Conservation (phyloP, 2,329 filamentous ascomycete species). For the Thyridium curvatum region DNA sequence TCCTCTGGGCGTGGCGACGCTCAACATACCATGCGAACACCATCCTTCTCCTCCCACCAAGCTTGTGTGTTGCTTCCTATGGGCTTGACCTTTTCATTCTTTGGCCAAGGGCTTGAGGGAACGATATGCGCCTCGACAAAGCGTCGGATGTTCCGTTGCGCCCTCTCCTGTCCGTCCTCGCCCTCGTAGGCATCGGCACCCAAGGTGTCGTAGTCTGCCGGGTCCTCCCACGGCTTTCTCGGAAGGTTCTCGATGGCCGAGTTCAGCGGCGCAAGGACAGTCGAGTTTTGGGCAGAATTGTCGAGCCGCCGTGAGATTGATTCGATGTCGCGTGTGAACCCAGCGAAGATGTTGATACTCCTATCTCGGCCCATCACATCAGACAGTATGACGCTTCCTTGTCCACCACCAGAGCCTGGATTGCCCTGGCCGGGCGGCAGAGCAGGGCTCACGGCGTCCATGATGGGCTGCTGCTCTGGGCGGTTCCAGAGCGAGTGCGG, state of each 20-base stretch:
- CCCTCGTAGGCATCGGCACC: constrained; percentile 73
- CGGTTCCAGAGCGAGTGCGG: constrained; percentile 12
- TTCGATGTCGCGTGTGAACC: constrained; percentile 70
- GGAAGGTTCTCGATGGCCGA: constrained; percentile 70
- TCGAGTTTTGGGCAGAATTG: constrained; percentile 62
- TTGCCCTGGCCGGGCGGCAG: neutral
- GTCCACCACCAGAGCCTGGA: no score
- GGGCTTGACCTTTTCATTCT: constrained; percentile 59
- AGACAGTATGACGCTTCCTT: constrained; percentile 60
- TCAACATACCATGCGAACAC: constrained; percentile 56
- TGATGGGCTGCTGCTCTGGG: constrained; percentile 19
- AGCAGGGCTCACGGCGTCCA: constrained; percentile 20
- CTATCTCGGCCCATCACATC: constrained; percentile 79
- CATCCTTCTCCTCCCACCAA: constrained; percentile 75
- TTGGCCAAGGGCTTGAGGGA: constrained; percentile 66
- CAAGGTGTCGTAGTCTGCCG: constrained; percentile 61
- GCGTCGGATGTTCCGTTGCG: constrained; percentile 65
- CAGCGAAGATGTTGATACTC: constrained; percentile 77
- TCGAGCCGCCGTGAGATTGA: constrained; percentile 63
- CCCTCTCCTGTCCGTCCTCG: constrained; percentile 65
- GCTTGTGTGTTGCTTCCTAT: constrained; percentile 59
- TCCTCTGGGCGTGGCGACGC: no score
- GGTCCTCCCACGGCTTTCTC: constrained; percentile 80
- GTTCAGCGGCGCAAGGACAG: constrained; percentile 84
- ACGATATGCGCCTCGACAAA: constrained; percentile 89